phyloP scores from a whole-genome alignment of 257 asterid genomes.

The Jacaranda mimosifolia region DNA sequence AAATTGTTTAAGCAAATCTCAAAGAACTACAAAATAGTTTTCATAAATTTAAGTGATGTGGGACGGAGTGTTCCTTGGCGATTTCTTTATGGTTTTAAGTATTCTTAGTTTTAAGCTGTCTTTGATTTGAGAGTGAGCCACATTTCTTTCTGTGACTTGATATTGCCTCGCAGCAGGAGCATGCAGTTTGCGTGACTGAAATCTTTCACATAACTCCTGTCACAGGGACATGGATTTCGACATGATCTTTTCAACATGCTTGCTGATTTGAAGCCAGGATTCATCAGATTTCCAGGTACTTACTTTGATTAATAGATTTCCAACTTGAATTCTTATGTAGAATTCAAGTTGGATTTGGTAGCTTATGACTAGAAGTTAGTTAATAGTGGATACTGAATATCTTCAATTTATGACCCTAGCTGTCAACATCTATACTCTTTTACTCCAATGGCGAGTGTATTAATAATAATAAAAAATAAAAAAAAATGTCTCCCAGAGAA shows the following conservation, averaged over 20 bases:
- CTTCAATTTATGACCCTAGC: no score
- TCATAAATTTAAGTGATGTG: no score
- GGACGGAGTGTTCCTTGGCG: no score
- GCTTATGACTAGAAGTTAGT: neutral
- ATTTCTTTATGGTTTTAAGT: neutral
- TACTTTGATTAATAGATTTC: neutral
- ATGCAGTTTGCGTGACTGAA: slow-evolving; percentile 13
- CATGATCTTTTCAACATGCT: slow-evolving; percentile 87
- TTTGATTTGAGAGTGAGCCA: no score
- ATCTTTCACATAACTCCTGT: slow-evolving; percentile 23
- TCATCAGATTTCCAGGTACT: slow-evolving; percentile 93
- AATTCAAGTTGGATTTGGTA: neutral
- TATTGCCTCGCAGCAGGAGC: neutral
- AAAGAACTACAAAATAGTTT: no score
- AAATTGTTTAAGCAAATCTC: no score
- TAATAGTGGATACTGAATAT: neutral
- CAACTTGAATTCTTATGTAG: neutral
- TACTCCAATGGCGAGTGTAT: neutral
- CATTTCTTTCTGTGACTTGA: neutral
- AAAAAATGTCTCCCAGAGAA: neutral
- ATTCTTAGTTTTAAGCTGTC: neutral
- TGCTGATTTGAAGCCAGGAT: slow-evolving; percentile 82
- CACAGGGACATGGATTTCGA: slow-evolving; percentile 95
- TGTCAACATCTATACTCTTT: no score
- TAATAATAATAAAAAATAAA: no score